Evolutionary conservation across 2,329 filamentous ascomycete genomes (phyloP), one percentile per base, ranked within the genome.

Genomic region (Fusarium begoniae): DNA sequence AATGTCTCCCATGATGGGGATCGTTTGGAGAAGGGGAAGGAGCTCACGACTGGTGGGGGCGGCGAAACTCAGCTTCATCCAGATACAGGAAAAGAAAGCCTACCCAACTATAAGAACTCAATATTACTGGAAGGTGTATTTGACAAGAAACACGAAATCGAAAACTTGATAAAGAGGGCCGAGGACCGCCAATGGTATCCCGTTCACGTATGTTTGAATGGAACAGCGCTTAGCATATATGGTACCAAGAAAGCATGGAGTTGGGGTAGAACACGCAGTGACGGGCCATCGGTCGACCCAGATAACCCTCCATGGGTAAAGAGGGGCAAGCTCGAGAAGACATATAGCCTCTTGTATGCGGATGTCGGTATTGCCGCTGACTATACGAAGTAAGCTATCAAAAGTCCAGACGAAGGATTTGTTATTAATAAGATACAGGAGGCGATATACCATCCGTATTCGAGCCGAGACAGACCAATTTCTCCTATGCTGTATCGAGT

Each of bases 341-440:
- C 87, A n/a, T 95, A 94, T 79, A 92, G 90, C 59, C 85, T 95
- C 54, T 88, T 94, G 72, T 91, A 94, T 79, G 93, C 92, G 28
- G 93, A 95, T 81, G 89, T 92, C 28, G 93, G 93, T 17, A 88
- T 94, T 70, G 93, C 93, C 15, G 88, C 90, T 22, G 93, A 95
- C 81, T 92, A 93, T 79, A 86, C 88, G 76, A 93, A 94, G 87
- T 91, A 81, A 76, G 88, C 85, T 61, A 45, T 14, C n/a, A 41
- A 62, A 17, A 38, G 37, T 12, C 26, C 20, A 43, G 41, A n/a
- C 14, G 12, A 40, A 28, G 50, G 32, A 20, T 37, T 41, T 30
- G 50, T 56, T 56, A 57, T 55, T 75, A 61, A 73, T 59, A 53
- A 20, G 24, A 38, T 62, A 6, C 63, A 90, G 88, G 78, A 87